phyloP scores from a whole-genome alignment of 306 rosid species.

The Aeschynomene evenia region DNA sequence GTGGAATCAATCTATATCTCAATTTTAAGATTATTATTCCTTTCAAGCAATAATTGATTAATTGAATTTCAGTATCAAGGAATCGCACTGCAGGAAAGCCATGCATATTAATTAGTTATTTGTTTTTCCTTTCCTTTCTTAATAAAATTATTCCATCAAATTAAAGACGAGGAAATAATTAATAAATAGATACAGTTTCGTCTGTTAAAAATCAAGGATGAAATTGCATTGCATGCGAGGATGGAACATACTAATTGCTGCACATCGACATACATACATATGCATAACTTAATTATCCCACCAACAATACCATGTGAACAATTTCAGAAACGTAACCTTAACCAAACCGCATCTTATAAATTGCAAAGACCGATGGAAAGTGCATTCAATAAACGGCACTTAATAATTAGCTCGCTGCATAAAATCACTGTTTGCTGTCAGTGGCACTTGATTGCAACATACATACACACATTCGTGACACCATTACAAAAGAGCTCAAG shows the following conservation, averaged over 20 bases:
- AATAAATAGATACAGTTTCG: not conserved
- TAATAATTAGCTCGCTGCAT: not conserved
- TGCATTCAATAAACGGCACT: not conserved
- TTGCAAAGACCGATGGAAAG: not conserved
- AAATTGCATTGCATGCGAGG: constrained; percentile 24
- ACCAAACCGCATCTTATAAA: not conserved
- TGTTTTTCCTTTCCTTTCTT: constrained; percentile 7
- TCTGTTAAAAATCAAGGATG: constrained; percentile 6
- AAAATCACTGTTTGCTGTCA: constrained; percentile 27
- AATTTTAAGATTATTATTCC: not conserved
- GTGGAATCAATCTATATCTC: not conserved
- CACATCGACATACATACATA: not conserved
- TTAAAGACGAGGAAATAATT: no score
- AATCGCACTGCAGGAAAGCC: not conserved
- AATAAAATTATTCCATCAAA: no score
- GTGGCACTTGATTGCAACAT: no score
- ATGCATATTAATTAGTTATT: not conserved
- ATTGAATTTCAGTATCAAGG: not conserved
- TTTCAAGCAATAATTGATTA: not conserved
- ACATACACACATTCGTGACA: constrained; percentile 25
- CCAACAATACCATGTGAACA: constrained; percentile 32
- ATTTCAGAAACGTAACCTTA: constrained; percentile 22
- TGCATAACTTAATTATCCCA: no score
- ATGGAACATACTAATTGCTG: constrained; percentile 13
- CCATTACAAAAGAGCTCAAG: constrained; percentile 15